Percentiles rank a stretch among this genome's conserved stretches.
Evolutionary conservation across 2,329 filamentous ascomycete species (phyloP).

Genomic region (Talaromyces sp.): DNA sequence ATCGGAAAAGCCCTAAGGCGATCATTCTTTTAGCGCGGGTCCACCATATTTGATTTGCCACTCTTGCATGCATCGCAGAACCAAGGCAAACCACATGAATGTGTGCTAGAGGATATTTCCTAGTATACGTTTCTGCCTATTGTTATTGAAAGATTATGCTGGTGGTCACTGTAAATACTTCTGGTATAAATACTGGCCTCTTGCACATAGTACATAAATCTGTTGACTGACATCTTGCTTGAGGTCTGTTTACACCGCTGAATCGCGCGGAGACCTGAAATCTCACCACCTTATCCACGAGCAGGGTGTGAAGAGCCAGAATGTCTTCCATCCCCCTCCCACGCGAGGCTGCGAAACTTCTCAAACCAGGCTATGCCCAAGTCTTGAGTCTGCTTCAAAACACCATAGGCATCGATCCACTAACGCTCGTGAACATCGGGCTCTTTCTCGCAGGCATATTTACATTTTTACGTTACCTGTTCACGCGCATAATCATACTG

Average conservation of each 20-base stretch:
- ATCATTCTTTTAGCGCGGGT: neutral
- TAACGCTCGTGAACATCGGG: constrained; percentile 17
- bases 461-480: constrained; percentile 14
- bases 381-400: constrained; percentile 10
- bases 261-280: neutral
- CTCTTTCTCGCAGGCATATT: constrained; percentile 19
- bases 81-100: neutral
- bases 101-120: neutral
- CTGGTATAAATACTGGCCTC: neutral
- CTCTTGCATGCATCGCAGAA: neutral
- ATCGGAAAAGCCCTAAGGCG: neutral
- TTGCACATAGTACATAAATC: neutral
- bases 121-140: constrained; percentile 2
- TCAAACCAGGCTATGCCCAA: constrained; percentile 17
- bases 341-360: constrained; percentile 14
- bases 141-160: neutral
- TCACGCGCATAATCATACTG: constrained; percentile 18
- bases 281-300: neutral
- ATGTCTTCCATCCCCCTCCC: constrained; percentile 9
- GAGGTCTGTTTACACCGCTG: neutral
- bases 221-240: too few relatives aligned
- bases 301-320: neutral
- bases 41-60: neutral
- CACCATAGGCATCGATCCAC: constrained; percentile 16
- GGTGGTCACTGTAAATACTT: neutral